Base-by-base conservation (phyloP, 495 filamentous ascomycete genomes). In the Penicillium herquei region DNA sequence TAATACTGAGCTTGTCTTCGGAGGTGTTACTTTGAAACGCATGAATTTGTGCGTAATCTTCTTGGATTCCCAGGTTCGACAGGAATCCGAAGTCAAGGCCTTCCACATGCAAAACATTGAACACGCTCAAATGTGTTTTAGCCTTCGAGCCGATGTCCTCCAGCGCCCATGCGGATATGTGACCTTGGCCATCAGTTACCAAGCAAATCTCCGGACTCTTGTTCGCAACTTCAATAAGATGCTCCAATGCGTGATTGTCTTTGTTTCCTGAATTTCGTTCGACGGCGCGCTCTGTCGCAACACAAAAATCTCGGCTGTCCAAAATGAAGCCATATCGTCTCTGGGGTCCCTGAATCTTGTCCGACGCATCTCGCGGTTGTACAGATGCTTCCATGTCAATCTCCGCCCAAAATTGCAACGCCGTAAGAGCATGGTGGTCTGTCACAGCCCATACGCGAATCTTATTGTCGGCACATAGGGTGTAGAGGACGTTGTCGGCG, bases 161-260 rank as follows among this genome's bases (percentile, higher is more conserved):
- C 51, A 99, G 66, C 2, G 90, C 95, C 93, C 93, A 96, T 0
- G 92, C 94, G 44, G 89, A 91, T 90, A 98, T 91, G 60, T 87
- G 83, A 5, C 94, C 94, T 37, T 81, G 76, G 16, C 87, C 86
- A 70, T 99, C 92, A 49, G 96, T 77, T 3, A 93, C 85, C 13
- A 97, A 78, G 59, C 90, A 92, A 3, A 98, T 83, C 62, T 99
- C 95, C 0, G 93, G 95, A 47, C 79, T 87, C 26, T 85, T 84
- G 51, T 91, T 93, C 6, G 90, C 90, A 54, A 97, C 84, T 55
- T 95, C 90, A 31, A 92, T 85, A 6, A 98, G 76, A 70, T 96
- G 91, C 61, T 92, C 84, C 39, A 97, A 71, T 11, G 87, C 86
- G 56, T 87, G 82, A 47, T 86, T 81, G 9, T 86, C 84, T 49